These are phyloP conservation scores for Corynascus novoguineensis DNA, from an alignment of 495 filamentous ascomycete genomes.

Conservation along the genomic window DNA sequence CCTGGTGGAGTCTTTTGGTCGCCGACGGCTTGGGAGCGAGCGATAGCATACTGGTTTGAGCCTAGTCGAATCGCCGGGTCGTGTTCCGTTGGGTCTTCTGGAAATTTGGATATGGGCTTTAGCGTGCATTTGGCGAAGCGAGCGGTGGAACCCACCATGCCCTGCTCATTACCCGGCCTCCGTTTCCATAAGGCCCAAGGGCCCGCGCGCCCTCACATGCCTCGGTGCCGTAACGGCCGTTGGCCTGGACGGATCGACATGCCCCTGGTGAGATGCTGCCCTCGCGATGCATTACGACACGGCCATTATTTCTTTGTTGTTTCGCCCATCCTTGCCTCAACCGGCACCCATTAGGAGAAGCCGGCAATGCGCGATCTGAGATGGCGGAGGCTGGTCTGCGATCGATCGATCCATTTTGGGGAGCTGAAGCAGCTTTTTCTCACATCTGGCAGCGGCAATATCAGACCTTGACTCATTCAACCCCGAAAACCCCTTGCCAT, in stretches of 20 bases:
- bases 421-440: no score
- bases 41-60: slow-evolving; percentile 8
- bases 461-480: slow-evolving; percentile 13
- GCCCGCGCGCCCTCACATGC: no score
- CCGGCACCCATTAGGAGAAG: neutral
- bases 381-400: neutral
- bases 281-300: neutral
- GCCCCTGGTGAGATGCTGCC: neutral
- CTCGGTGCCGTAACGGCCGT: slow-evolving; percentile 4
- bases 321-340: slow-evolving; percentile 12
- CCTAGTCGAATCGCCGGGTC: slow-evolving; percentile 18
- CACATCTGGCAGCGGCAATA: slow-evolving; percentile 2
- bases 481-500: neutral
- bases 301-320: neutral
- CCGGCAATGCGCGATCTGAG: slow-evolving; percentile 13
- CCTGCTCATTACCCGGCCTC: slow-evolving; percentile 9
- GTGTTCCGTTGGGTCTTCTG: slow-evolving; percentile 17
- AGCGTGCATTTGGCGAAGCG: slow-evolving; percentile 8
- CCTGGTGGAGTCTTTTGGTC: slow-evolving; percentile 10
- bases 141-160: slow-evolving; percentile 11
- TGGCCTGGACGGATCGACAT: neutral
- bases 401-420: slow-evolving; percentile 12
- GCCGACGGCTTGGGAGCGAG: slow-evolving; percentile 4
- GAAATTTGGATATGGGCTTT: slow-evolving; percentile 23
- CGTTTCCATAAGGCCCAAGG: slow-evolving; percentile 4